Evolutionary conservation across 2,329 filamentous ascomycete species (phyloP).

Genomic region (Sarocladiaceae sp.): DNA sequence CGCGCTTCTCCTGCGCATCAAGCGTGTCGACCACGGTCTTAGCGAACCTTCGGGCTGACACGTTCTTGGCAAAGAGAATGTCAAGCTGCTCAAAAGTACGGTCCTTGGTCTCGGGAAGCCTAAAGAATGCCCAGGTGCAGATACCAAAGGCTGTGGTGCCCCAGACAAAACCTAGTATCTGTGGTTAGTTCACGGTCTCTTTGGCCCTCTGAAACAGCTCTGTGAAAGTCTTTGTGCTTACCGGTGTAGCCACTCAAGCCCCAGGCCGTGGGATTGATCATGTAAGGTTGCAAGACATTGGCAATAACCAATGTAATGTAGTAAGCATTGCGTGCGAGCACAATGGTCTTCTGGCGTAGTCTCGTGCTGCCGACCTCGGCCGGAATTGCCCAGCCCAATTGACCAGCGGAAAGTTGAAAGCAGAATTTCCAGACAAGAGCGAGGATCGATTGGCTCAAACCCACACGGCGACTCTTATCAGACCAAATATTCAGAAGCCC

Average conservation of each 20-base stretch:
- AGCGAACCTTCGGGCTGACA: conserved; percentile 13
- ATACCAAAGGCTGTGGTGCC: conserved; percentile 11
- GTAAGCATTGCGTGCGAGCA: conserved; percentile 17
- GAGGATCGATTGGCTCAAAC: conserved; percentile 26
- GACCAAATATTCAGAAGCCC: conserved; percentile 38
- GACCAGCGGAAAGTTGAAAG: conserved; percentile 34
- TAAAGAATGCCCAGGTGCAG: conserved; percentile 18
- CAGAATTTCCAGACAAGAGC: conserved; percentile 28
- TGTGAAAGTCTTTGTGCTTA: conserved; percentile 32
- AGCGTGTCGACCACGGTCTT: background rate
- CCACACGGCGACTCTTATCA: conserved; percentile 16
- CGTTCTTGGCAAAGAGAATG: conserved; percentile 16
- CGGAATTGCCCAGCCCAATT: conserved; percentile 23
- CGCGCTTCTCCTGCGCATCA: background rate
- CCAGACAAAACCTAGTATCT: conserved; percentile 12
- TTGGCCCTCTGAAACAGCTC: conserved; percentile 20
- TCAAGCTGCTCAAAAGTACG: conserved; percentile 19
- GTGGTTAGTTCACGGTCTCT: too few relatives aligned
- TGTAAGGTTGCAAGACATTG: conserved; percentile 23
- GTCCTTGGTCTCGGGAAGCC: conserved; percentile 18
- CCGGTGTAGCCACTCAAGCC: conserved; percentile 38
- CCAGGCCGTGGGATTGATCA: conserved; percentile 30
- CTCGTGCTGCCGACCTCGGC: conserved; percentile 26
- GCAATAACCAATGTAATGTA: conserved; percentile 15
- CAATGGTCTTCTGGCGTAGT: conserved; percentile 16